phyloP scores from a whole-genome alignment of 1,284 basidiomycete species.

The Fomitopsis betulina region DNA sequence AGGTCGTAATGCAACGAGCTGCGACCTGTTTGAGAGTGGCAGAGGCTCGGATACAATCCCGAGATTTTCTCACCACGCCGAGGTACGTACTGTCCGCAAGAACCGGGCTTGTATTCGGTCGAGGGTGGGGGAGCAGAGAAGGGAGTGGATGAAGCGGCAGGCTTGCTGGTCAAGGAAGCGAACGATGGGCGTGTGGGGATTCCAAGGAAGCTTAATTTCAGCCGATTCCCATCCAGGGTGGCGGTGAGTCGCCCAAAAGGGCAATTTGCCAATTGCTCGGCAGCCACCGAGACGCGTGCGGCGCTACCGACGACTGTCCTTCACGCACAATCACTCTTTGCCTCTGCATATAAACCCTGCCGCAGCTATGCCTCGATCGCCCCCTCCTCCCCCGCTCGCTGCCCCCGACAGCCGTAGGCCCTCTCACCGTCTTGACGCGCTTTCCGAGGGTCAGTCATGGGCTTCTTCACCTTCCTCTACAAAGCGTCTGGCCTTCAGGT shows the following conservation, averaged over 20 bases:
- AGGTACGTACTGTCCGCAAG: background rate
- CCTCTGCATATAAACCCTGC: background rate
- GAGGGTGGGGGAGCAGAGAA: background rate
- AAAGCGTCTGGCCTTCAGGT: background rate
- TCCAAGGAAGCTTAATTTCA: background rate
- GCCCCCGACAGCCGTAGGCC: background rate
- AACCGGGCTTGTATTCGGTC: background rate
- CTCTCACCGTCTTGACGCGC: background rate
- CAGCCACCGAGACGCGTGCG: background rate
- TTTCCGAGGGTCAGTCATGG: slow-evolving; percentile 1
- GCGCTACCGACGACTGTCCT: background rate
- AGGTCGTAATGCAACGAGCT: background rate
- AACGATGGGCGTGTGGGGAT: background rate
- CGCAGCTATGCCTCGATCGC: background rate
- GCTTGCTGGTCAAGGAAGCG: background rate
- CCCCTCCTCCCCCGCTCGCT: slow-evolving; percentile 1
- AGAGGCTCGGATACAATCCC: background rate
- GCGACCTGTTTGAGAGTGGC: slow-evolving; percentile 2
- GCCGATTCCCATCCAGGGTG: background rate
- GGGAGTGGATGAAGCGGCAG: background rate
- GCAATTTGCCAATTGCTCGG: background rate
- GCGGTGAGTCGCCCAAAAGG: slow-evolving; percentile 2
- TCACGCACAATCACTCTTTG: background rate
- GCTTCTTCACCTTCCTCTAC: slow-evolving; percentile 11
- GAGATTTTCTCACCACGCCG: slow-evolving; percentile 4